Evolutionary conservation across 768 basidiomycete genomes (phyloP).

Genomic region (Leccinum fibrillosum): DNA sequence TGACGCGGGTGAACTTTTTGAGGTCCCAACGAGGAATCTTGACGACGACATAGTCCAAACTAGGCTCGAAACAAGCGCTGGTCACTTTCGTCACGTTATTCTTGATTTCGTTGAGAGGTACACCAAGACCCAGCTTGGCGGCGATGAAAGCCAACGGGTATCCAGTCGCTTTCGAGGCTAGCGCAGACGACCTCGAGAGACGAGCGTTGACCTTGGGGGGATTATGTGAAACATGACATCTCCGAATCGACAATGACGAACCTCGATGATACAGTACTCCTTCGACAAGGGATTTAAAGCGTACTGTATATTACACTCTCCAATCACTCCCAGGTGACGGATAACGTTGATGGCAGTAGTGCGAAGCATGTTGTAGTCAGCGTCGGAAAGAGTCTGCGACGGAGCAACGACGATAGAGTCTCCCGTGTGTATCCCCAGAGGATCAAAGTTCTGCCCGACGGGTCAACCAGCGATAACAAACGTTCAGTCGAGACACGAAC

Average conservation of each 20-base stretch:
- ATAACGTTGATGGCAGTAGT: constrained; percentile 98
- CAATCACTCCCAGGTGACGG: constrained; percentile 95
- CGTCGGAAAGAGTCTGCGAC: constrained; percentile 96
- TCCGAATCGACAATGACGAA: constrained; percentile 27
- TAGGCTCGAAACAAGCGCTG: constrained; percentile 96
- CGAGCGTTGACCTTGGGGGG: constrained; percentile 82
- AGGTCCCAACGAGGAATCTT: constrained; percentile 99
- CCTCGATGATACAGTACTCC: constrained; percentile 99
- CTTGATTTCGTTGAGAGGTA: constrained; percentile 96
- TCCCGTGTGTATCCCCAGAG: constrained; percentile 96
- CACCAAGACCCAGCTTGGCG: constrained; percentile 94
- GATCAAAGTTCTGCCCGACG: constrained; percentile 86
- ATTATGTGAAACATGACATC: constrained; percentile 2
- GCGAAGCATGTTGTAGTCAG: constrained; percentile 99
- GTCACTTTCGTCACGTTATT: constrained; percentile 98
- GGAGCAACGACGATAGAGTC: constrained; percentile 98
- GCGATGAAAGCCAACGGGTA: constrained; percentile 98
- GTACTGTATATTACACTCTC: constrained; percentile 99
- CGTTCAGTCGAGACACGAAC: constrained; percentile 42
- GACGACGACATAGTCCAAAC: constrained; percentile 94
- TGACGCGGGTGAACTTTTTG: constrained; percentile 96
- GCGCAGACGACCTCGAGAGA: constrained; percentile 93
- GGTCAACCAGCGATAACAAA: not conserved
- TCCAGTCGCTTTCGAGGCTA: constrained; percentile 97
- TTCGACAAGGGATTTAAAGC: constrained; percentile 93